Evolutionary conservation across 768 basidiomycete genomes (phyloP).

Genomic region (Ramaria sp.): DNA sequence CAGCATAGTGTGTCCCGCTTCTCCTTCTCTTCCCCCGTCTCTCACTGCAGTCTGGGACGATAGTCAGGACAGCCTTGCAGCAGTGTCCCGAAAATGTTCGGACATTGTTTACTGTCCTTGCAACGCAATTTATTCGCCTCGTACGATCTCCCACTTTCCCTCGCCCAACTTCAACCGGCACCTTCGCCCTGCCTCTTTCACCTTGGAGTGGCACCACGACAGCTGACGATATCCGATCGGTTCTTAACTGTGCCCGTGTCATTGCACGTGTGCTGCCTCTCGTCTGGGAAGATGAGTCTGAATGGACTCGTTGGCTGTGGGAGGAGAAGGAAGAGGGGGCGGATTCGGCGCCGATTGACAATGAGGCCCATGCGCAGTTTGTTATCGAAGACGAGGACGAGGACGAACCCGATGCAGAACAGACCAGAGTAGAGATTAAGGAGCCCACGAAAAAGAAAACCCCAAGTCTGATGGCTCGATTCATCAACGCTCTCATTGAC

Average conservation of each 20-base stretch:
- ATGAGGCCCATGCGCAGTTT: constrained; percentile 41
- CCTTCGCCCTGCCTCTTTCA: not conserved
- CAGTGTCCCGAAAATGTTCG: constrained; percentile 3
- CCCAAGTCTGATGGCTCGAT: constrained; percentile 2
- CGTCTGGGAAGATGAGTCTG: constrained; percentile 73
- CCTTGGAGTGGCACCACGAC: not conserved
- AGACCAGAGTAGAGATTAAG: constrained; percentile 12
- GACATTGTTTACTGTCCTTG: constrained; percentile 2
- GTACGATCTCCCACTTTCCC: constrained; percentile 5
- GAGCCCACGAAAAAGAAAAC: constrained; percentile 1
- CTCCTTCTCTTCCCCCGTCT: not conserved
- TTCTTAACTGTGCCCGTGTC: constrained; percentile 85
- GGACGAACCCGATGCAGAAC: constrained; percentile 18
- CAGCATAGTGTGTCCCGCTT: constrained; percentile 1
- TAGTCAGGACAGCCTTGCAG: constrained; percentile 5
- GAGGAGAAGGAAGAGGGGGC: constrained; percentile 35
- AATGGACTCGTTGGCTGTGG: constrained; percentile 52
- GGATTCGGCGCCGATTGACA: constrained; percentile 15
- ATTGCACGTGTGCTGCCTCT: constrained; percentile 84
- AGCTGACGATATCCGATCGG: constrained; percentile 17
- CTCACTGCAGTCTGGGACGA: not conserved
- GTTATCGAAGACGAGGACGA: constrained; percentile 85
- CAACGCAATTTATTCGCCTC: constrained; percentile 2
- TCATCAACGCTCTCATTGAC: constrained; percentile 5
- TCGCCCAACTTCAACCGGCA: not conserved